Conservation (phyloP, 257 asterid species). For the Nicotiana benthamiana region DNA sequence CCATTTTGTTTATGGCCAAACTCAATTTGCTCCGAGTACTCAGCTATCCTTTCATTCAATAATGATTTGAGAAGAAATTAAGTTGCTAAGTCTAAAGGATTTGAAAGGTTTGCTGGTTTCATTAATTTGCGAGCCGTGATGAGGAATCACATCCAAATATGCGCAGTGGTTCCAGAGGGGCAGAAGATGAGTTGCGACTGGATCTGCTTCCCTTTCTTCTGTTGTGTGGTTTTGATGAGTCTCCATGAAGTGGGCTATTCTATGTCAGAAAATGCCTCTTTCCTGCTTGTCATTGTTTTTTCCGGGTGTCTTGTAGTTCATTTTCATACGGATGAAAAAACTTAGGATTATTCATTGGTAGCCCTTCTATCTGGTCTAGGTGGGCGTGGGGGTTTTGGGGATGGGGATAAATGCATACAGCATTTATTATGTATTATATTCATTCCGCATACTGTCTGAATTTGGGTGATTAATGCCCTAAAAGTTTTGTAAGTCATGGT, state of each 20-base stretch:
- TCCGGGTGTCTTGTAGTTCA: neutral
- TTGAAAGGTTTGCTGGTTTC: slow-evolving; percentile 22
- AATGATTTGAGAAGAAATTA: slow-evolving; percentile 28
- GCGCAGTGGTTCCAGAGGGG: neutral
- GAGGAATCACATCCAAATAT: slow-evolving; percentile 21
- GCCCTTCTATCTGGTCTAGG: slow-evolving; percentile 4
- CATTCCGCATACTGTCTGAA: neutral
- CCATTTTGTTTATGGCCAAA: slow-evolving; percentile 6
- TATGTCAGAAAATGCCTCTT: slow-evolving; percentile 14
- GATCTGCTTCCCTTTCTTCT: slow-evolving; percentile 24
- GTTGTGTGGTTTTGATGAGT: neutral
- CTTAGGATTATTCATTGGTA: slow-evolving; percentile 1
- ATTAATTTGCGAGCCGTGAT: slow-evolving; percentile 17
- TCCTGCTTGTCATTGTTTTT: neutral
- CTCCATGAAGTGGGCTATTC: slow-evolving; percentile 5
- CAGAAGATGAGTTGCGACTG: slow-evolving; percentile 16
- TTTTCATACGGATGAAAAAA: slow-evolving; percentile 10
- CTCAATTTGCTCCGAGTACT: slow-evolving; percentile 21
- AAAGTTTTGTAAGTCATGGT: neutral
- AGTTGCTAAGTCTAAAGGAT: slow-evolving; percentile 15
- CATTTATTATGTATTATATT: slow-evolving; percentile 5
- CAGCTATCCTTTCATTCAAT: slow-evolving; percentile 26
- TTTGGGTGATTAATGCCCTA: slow-evolving; percentile 7
- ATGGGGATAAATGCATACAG: slow-evolving; percentile 1
- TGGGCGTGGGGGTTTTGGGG: neutral